A percentile compares a stretch with the other conserved stretches of the same genome.
These are phyloP conservation scores for Effrenium voratum DNA, from an alignment of 73 alveolate genomes.

Conservation along the genomic window DNA sequence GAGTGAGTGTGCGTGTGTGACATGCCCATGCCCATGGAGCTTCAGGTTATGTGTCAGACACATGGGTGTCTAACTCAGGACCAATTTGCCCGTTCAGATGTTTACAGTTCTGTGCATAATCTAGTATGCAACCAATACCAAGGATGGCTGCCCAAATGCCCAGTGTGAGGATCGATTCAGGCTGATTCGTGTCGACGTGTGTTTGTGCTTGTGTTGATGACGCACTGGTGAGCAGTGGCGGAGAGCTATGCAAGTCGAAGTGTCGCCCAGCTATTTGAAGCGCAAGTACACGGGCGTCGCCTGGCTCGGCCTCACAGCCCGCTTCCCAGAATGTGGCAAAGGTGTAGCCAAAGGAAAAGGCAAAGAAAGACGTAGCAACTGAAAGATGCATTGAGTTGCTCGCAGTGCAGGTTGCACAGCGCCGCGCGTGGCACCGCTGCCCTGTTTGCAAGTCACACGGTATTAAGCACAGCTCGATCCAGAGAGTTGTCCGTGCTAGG, in stretches of 20 bases:
- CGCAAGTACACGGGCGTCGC: constrained; percentile 61
- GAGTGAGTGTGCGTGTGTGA: too few relatives aligned
- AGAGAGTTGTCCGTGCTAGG: constrained; percentile 9
- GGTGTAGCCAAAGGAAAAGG: background rate
- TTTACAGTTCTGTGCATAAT: too few relatives aligned
- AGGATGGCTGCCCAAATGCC: constrained; percentile 90
- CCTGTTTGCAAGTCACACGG: background rate
- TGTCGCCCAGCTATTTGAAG: constrained; percentile 47
- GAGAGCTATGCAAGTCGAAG: background rate
- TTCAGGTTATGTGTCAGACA: constrained; percentile 82
- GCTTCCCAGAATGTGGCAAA: background rate
- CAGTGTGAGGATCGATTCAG: constrained; percentile 92
- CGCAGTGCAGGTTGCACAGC: constrained; percentile 12
- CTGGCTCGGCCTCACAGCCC: constrained; percentile 55
- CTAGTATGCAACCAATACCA: too few relatives aligned
- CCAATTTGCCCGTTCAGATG: too few relatives aligned
- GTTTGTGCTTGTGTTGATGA: background rate
- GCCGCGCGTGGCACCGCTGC: constrained; percentile 17
- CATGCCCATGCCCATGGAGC: background rate
- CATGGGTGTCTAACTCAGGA: constrained; percentile 44
- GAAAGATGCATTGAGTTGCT: too few relatives aligned
- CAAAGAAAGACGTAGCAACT: too few relatives aligned
- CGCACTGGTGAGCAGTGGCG: background rate
- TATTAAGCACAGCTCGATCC: background rate
- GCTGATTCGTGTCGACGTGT: background rate